Conservation (phyloP, 2,329 filamentous ascomycete genomes). For the Colletotrichum melonis region DNA sequence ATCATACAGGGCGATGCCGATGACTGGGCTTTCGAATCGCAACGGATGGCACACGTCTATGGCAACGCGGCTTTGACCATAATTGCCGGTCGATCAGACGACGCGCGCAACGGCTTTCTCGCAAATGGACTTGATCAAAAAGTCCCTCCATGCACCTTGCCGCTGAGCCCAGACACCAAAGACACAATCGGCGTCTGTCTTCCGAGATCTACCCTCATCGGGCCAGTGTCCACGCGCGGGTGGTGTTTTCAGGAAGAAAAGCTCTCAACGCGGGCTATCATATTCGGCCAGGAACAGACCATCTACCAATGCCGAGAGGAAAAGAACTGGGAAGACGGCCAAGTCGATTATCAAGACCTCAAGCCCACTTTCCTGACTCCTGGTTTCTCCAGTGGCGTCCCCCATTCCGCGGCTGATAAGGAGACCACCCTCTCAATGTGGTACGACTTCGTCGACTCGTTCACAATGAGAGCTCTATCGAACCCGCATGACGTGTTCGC, state of each 20-base stretch:
- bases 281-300: conserved; percentile 4
- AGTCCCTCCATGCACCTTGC: neutral
- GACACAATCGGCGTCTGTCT: conserved; percentile 1
- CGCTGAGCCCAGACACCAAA: neutral
- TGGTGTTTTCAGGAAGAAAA: conserved; percentile 26
- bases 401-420: neutral
- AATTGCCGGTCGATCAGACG: conserved; percentile 7
- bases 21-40: conserved; percentile 33
- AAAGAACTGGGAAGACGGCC: conserved; percentile 7
- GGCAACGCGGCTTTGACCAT: conserved; percentile 33
- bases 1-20: conserved; percentile 33
- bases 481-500: conserved; percentile 25
- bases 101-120: conserved; percentile 11
- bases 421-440: conserved; percentile 3
- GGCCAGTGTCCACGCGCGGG: conserved; percentile 14
- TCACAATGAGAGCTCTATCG: conserved; percentile 5
- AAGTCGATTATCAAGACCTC: neutral
- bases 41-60: conserved; percentile 32
- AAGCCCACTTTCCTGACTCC: neutral
- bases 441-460: neutral
- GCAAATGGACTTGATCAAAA: neutral
- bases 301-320: neutral
- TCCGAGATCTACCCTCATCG: neutral
- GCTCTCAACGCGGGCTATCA: conserved; percentile 2
- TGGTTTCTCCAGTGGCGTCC: neutral